Evolutionary conservation across 805 yeast species (phyloP).

Genomic region (Wickerhamiella sergipiensis): DNA sequence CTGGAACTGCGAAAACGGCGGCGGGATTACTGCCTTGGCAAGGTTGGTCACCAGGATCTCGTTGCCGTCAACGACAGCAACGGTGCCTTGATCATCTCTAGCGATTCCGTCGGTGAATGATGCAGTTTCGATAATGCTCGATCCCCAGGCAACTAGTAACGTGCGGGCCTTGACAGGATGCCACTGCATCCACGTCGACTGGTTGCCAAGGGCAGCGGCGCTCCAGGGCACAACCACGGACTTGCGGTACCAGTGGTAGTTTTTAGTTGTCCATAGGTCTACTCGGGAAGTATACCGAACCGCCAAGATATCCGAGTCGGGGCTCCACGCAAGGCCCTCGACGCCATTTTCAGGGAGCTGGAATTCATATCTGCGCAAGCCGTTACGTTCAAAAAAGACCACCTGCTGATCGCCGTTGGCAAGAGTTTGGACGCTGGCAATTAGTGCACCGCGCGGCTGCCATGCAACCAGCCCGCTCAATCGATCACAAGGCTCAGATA

Average conservation of each 20-base stretch:
- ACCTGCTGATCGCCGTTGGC: slow-evolving; percentile 21
- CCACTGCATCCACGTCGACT: slow-evolving; percentile 34
- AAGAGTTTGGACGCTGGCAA: slow-evolving; percentile 64
- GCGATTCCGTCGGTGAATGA: slow-evolving; percentile 52
- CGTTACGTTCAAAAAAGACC: slow-evolving; percentile 85
- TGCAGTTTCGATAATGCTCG: slow-evolving; percentile 24
- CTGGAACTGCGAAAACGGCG: slow-evolving; percentile 71
- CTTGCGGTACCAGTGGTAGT: slow-evolving; percentile 92
- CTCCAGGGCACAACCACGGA: slow-evolving; percentile 40
- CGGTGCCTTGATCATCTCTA: slow-evolving; percentile 58
- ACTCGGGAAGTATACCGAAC: slow-evolving; percentile 46
- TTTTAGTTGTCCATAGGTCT: slow-evolving; percentile 84
- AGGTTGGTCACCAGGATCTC: slow-evolving; percentile 68
- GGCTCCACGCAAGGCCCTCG: slow-evolving; percentile 57
- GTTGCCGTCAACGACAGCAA: slow-evolving; percentile 67
- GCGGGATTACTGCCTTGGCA: slow-evolving; percentile 79
- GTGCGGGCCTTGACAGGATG: slow-evolving; percentile 83
- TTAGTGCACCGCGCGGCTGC: slow-evolving; percentile 82
- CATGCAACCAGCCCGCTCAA: slow-evolving; percentile 64
- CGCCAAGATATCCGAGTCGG: slow-evolving; percentile 65
- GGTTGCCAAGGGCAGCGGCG: slow-evolving; percentile 1
- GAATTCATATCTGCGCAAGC: slow-evolving; percentile 81
- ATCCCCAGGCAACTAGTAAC: slow-evolving; percentile 34
- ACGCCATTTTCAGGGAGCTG: slow-evolving; percentile 38
- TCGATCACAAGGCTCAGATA: slow-evolving; percentile 80